Base-by-base conservation (phyloP, 306 rosid species). In the Castanospermum australe region DNA sequence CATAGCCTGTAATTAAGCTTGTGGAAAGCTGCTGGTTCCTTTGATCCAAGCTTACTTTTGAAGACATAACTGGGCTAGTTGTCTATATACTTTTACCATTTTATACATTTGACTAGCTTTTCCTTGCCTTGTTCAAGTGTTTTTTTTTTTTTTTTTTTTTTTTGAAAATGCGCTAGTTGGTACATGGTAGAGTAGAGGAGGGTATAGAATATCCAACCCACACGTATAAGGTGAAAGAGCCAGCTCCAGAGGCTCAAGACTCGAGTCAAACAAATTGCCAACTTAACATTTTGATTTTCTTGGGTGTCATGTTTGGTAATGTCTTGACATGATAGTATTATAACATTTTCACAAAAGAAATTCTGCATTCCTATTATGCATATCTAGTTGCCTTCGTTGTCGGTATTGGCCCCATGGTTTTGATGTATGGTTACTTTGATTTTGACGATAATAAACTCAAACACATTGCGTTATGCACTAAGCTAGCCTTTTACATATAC, bases 1-100 rank as follows among this genome's bases (percentile, higher is more conserved):
- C 77, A 35, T 69, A 44, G 54, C 64, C 67, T 84, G 89, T 82
- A 84, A 80, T 69, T 79, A 82, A 74, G 82, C 66, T 57, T 70
- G 77, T 76, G 48, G 77, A 67, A 73, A 38, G 30, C 47, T 42
- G 66, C 56, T 56, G 32, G 62, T 75, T 59, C 24, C 71, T 83
- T 73, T 67, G 76, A 64, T 64, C 52, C 64, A 28, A 71, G 78
- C 51, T 2, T 63, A 47, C 21, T 56, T 33, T 25, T 20, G 55
- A 71, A 18, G 48, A 13, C 72, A 36, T 39, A 55, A 50, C 18
- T 36, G 62, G 44, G 66, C 15, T 63, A 21, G 33, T 21, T 59
- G 54, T 79, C 32, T 55, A 47, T 65, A 64, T 75, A 81, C 12
- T 67, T 67, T 47, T 67, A 66, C 25, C 64, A 38, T 8, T 12